These are phyloP conservation scores for Ophioceras dolichostomum DNA, from an alignment of 2,329 filamentous ascomycete genomes.

Conservation along the genomic window DNA sequence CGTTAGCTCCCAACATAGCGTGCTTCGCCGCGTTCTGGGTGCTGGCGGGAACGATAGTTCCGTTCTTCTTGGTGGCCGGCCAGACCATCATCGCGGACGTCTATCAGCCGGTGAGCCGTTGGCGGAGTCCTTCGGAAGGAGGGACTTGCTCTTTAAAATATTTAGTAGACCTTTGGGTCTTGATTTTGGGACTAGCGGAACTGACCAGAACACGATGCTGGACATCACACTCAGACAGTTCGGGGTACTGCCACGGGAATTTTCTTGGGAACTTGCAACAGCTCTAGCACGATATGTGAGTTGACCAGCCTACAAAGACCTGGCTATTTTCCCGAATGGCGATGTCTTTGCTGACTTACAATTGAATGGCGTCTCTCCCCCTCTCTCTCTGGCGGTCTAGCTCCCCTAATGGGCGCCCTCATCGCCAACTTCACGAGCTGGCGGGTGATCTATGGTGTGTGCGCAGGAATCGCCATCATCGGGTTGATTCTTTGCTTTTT, in stretches of 20 bases:
- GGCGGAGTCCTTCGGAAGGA: no score
- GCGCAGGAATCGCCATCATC: conserved; percentile 16
- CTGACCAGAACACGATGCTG: no score
- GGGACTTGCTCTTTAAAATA: no score
- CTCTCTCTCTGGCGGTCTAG: no score
- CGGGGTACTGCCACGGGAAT: conserved; percentile 62
- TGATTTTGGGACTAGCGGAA: no score
- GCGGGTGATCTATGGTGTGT: conserved; percentile 36
- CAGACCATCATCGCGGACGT: conserved; percentile 32
- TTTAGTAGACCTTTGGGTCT: no score
- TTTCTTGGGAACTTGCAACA: conserved; percentile 59
- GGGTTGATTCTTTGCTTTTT: conserved; percentile 15
- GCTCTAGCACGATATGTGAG: conserved; percentile 53
- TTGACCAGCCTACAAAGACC: no score
- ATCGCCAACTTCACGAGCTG: conserved; percentile 65
- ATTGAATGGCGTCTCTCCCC: no score
- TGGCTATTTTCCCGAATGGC: no score
- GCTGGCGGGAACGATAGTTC: conserved; percentile 63
- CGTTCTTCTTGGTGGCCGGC: conserved; percentile 61
- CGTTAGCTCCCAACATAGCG: conserved; percentile 57
- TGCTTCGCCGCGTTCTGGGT: conserved; percentile 65
- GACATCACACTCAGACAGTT: conserved; percentile 42
- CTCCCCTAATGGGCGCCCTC: conserved; percentile 60
- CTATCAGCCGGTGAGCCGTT: conserved; percentile 33
- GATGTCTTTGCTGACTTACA: no score